A percentile compares a stretch with the other conserved stretches of the same genome.
Evolutionary conservation across 768 basidiomycete genomes (phyloP).

Genomic region (Pleurotus sapidus): DNA sequence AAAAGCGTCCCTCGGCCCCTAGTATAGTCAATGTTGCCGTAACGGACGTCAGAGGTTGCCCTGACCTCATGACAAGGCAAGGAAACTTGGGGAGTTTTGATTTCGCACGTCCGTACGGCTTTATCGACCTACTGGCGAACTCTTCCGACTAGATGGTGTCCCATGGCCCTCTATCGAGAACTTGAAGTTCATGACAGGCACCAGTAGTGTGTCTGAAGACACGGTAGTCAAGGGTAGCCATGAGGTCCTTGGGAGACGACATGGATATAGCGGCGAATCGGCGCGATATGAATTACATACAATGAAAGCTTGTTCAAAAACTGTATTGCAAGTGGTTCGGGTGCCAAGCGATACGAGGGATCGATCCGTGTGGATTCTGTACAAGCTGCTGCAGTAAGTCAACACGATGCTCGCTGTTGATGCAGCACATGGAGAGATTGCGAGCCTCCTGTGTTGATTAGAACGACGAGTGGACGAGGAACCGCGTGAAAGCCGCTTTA

Average conservation of each 20-base stretch:
- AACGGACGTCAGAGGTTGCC: not conserved
- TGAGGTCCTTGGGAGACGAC: not conserved
- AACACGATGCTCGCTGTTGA: not conserved
- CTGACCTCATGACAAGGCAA: slow-evolving; percentile 5
- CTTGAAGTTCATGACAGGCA: too few relatives aligned
- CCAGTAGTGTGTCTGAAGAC: too few relatives aligned
- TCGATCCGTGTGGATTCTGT: slow-evolving; percentile 2
- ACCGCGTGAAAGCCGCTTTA: slow-evolving; percentile 7
- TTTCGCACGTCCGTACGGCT: slow-evolving; percentile 1
- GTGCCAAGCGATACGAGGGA: not conserved
- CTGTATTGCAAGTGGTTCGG: not conserved
- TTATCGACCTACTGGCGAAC: not conserved
- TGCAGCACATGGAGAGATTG: slow-evolving; percentile 5
- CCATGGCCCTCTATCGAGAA: not conserved
- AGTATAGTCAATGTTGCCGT: not conserved
- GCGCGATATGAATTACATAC: not conserved
- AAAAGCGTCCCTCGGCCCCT: not conserved
- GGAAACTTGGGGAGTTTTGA: not conserved
- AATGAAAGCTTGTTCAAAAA: not conserved
- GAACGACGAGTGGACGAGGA: not conserved
- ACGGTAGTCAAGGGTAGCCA: not conserved
- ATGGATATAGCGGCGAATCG: not conserved
- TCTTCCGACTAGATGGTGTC: not conserved
- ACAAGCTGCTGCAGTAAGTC: not conserved
- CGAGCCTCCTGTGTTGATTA: not conserved